Evolutionary conservation across 2,329 filamentous ascomycete genomes (phyloP).

Genomic region (Aspergillus novoparasiticus): DNA sequence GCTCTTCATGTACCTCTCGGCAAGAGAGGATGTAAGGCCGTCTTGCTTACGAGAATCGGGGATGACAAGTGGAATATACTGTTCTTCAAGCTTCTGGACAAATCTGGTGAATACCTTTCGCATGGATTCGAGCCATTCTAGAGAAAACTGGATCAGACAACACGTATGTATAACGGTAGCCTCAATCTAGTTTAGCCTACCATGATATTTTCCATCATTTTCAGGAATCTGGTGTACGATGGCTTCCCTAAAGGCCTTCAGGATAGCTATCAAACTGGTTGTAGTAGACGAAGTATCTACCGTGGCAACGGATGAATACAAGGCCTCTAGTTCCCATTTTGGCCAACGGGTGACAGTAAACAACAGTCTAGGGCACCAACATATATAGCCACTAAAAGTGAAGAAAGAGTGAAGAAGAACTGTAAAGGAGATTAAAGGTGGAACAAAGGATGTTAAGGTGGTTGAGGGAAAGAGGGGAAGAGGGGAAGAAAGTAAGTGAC

Average conservation of each 20-base stretch:
- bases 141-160: not conserved
- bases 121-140: conserved; percentile 21
- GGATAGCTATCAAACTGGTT: conserved; percentile 24
- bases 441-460: not conserved
- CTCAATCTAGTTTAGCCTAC: conserved; percentile 4
- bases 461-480: not conserved
- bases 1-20: conserved; percentile 13
- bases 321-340: conserved; percentile 21
- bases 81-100: conserved; percentile 14
- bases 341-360: not conserved
- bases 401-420: not conserved
- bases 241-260: conserved; percentile 19
- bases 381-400: not conserved
- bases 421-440: not conserved
- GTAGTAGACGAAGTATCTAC: conserved; percentile 24
- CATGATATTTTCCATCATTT: conserved; percentile 15
- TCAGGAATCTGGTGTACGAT: conserved; percentile 19
- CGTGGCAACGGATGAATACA: conserved; percentile 18
- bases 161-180: not conserved
- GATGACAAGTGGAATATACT: conserved; percentile 13
- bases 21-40: conserved; percentile 1
- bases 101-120: conserved; percentile 11
- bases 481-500: not conserved
- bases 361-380: not conserved
- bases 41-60: not conserved